These are phyloP conservation scores for Fusarium tuaranense DNA, from an alignment of 2,329 filamentous ascomycete species.

Conservation along the genomic window DNA sequence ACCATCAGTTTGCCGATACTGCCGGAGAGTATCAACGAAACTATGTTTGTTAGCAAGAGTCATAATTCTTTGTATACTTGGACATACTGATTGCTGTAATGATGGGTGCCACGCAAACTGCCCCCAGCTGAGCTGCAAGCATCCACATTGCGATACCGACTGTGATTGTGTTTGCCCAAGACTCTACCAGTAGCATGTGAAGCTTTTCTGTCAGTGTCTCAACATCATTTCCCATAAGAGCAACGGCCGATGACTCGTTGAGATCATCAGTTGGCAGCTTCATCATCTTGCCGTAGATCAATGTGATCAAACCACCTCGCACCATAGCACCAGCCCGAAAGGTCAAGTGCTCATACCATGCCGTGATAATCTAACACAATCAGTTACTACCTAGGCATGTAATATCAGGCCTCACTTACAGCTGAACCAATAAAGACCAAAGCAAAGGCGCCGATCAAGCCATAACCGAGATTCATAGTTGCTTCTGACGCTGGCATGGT, in stretches of 20 bases:
- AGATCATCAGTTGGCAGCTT: constrained; percentile 43
- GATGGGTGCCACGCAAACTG: constrained; percentile 49
- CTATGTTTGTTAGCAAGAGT: constrained; percentile 20
- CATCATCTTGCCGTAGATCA: constrained; percentile 48
- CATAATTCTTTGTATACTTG: fast-evolving
- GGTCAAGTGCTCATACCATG: constrained; percentile 49
- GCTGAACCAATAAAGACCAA: constrained; percentile 48
- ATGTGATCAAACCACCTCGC: constrained; percentile 46
- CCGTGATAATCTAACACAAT: constrained; percentile 41
- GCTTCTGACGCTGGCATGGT: constrained; percentile 40
- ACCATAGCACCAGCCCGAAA: constrained; percentile 47
- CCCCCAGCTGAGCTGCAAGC: constrained; percentile 47
- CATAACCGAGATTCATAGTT: constrained; percentile 45
- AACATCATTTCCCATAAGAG: constrained; percentile 49
- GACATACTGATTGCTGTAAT: constrained; percentile 47
- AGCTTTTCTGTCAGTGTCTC: constrained; percentile 46
- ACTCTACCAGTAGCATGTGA: constrained; percentile 46
- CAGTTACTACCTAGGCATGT: background rate
- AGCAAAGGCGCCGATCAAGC: constrained; percentile 48
- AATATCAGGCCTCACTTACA: constrained; percentile 22
- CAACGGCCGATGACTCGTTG: constrained; percentile 45
- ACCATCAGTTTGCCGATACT: constrained; percentile 44
- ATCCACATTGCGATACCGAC: constrained; percentile 49
- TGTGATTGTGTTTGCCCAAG: constrained; percentile 47
- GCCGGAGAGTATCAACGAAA: constrained; percentile 36